These are phyloP conservation scores for Sugiyamaella neomexicana DNA, from an alignment of 1,139 yeast genomes.

Conservation along the genomic window DNA sequence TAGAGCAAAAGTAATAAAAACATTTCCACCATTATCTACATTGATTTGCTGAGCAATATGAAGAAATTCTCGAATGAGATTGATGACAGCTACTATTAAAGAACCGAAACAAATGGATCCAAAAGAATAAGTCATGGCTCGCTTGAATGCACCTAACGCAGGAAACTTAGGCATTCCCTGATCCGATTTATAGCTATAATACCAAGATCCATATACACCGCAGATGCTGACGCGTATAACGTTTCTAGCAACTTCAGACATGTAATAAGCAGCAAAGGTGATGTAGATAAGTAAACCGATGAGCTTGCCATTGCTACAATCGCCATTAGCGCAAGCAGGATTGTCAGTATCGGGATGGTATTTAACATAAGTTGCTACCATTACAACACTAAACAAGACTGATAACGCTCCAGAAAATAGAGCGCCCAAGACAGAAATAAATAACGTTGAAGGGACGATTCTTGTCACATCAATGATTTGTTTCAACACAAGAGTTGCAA, in stretches of 20 bases:
- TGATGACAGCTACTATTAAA: conserved; percentile 73
- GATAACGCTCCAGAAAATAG: conserved; percentile 64
- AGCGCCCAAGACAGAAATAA: conserved; percentile 65
- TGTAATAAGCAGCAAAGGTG: conserved; percentile 83
- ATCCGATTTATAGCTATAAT: conserved; percentile 71
- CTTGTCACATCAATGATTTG: conserved; percentile 76
- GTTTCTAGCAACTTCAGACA: conserved; percentile 80
- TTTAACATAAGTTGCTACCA: conserved; percentile 76
- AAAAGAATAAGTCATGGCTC: conserved; percentile 83
- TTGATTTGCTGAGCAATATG: conserved; percentile 48
- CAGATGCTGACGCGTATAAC: conserved; percentile 83
- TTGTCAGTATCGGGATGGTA: conserved; percentile 54
- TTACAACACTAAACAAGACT: conserved; percentile 61
- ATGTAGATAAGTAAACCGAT: conserved; percentile 67
- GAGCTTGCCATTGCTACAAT: conserved; percentile 65
- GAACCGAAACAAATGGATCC: conserved; percentile 93
- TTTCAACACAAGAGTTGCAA: conserved; percentile 72
- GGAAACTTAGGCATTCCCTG: conserved; percentile 82
- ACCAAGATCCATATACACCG: conserved; percentile 92
- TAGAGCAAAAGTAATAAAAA: conserved; percentile 53
- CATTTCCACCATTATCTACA: conserved; percentile 48
- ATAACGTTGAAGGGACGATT: conserved; percentile 64
- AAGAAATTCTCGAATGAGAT: conserved; percentile 56
- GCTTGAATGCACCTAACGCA: conserved; percentile 75
- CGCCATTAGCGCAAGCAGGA: conserved; percentile 61